These are phyloP conservation scores for Ceratobasidium sp. DNA, from an alignment of 1,284 basidiomycete species.

Conservation along the genomic window DNA sequence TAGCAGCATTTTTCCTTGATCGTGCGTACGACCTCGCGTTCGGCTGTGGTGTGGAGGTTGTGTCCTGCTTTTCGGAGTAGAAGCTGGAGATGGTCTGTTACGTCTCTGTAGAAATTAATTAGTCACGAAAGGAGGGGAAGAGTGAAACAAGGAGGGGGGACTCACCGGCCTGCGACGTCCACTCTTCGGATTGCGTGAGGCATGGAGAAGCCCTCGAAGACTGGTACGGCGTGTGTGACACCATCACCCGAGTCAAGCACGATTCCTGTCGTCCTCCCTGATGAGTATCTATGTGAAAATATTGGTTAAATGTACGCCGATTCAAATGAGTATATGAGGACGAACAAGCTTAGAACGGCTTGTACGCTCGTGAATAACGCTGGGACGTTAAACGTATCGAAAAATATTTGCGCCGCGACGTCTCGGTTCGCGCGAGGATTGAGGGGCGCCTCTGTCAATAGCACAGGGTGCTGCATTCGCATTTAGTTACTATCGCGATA, in stretches of 20 bases:
- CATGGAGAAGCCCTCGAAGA: conserved; percentile 99
- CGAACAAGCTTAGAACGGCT: conserved; percentile 94
- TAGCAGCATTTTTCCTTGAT: conserved; percentile 99
- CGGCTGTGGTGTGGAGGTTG: conserved; percentile 95
- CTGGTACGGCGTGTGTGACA: conserved; percentile 98
- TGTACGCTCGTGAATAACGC: conserved; percentile 98
- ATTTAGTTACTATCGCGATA: neutral
- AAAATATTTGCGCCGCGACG: conserved; percentile 97
- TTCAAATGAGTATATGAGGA: conserved; percentile 46
- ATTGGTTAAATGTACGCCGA: neutral
- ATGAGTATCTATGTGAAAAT: conserved; percentile 82
- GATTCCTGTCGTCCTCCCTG: conserved; percentile 98
- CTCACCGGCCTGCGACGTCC: conserved; percentile 93
- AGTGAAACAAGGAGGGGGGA: conserved; percentile 23
- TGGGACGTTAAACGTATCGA: conserved; percentile 99
- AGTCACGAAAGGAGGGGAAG: neutral
- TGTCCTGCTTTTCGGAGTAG: conserved; percentile 95
- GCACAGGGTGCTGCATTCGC: conserved; percentile 86
- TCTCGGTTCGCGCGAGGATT: conserved; percentile 96
- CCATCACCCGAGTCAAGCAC: conserved; percentile 99
- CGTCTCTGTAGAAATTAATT: conserved; percentile 68
- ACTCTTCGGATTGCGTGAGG: conserved; percentile 97
- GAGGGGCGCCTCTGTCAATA: conserved; percentile 94
- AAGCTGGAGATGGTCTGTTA: conserved; percentile 96
- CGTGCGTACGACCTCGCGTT: conserved; percentile 95